phyloP scores from a whole-genome alignment of 2,329 filamentous ascomycete genomes.

The Pseudocercospora musae region DNA sequence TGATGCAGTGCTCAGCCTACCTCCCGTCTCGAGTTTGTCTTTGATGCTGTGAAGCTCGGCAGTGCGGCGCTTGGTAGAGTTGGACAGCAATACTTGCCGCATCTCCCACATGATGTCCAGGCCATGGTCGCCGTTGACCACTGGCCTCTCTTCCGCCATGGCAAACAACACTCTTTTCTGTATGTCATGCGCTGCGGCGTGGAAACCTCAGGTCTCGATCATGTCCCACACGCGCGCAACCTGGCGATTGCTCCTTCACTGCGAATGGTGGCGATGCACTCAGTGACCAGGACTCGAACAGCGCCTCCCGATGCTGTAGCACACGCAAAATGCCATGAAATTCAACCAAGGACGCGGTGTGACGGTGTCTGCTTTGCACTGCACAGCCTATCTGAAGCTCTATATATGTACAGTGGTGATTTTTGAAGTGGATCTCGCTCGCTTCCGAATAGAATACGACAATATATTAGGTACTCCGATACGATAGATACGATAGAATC shows the following conservation, averaged over 20 bases:
- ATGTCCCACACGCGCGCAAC: background rate
- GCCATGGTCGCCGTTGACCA: constrained; percentile 19
- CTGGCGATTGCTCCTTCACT: background rate
- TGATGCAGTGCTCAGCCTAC: constrained; percentile 34
- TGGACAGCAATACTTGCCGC: constrained; percentile 43
- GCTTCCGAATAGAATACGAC: too few relatives aligned
- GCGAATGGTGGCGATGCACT: background rate
- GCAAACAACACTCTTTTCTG: constrained; percentile 1
- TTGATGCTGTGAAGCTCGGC: constrained; percentile 45
- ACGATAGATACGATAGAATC: too few relatives aligned
- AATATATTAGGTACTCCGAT: too few relatives aligned
- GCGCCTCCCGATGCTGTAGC: background rate
- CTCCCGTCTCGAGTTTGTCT: constrained; percentile 42
- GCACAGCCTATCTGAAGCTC: background rate
- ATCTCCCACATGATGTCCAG: constrained; percentile 25
- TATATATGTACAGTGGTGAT: too few relatives aligned
- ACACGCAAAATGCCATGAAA: background rate
- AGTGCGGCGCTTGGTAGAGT: constrained; percentile 48
- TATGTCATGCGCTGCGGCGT: background rate
- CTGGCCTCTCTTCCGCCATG: constrained; percentile 24
- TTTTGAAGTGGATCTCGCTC: too few relatives aligned
- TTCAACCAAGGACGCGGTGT: background rate
- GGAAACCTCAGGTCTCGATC: background rate
- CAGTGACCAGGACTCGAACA: background rate
- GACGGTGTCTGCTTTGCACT: constrained; percentile 10